Evolutionary conservation across 495 filamentous ascomycete species (phyloP).

Genomic region (Lindgomyces ingoldianus): DNA sequence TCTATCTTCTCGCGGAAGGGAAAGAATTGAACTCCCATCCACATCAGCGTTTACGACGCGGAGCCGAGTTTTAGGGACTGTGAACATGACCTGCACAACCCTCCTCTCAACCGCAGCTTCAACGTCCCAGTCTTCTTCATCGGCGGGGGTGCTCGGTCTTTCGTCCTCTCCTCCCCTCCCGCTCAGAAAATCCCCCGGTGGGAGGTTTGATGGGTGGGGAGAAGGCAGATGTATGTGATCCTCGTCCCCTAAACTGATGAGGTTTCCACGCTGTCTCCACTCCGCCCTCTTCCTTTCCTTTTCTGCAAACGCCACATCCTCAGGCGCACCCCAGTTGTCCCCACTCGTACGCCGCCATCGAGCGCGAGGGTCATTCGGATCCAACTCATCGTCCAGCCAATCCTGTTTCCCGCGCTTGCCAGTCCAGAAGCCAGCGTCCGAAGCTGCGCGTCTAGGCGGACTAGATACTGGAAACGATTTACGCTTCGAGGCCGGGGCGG

Average conservation of each 20-base stretch:
- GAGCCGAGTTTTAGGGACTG: slow-evolving; percentile 79
- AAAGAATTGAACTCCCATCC: slow-evolving; percentile 50
- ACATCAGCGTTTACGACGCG: slow-evolving; percentile 76
- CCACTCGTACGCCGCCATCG: slow-evolving; percentile 32
- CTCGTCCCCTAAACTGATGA: slow-evolving; percentile 34
- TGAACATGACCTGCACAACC: slow-evolving; percentile 91
- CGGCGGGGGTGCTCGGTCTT: slow-evolving; percentile 22
- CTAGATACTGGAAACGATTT: slow-evolving; percentile 12
- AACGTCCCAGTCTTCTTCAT: slow-evolving; percentile 84
- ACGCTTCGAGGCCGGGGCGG: slow-evolving; percentile 34
- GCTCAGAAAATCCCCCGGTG: no score
- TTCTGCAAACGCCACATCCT: slow-evolving; percentile 30
- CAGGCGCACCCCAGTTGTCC: slow-evolving; percentile 39
- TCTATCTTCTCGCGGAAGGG: slow-evolving; percentile 4
- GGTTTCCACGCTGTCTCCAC: slow-evolving; percentile 24
- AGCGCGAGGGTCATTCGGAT: slow-evolving; percentile 21
- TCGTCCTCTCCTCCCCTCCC: slow-evolving; percentile 13
- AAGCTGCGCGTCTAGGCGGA: slow-evolving; percentile 56
- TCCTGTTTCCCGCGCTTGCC: slow-evolving; percentile 53
- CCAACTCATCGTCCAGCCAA: slow-evolving; percentile 39
- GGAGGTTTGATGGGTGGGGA: slow-evolving; percentile 15
- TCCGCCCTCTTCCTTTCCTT: slow-evolving; percentile 12
- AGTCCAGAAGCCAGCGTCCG: slow-evolving; percentile 62
- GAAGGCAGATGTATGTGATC: slow-evolving; percentile 8
- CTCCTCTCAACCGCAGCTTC: slow-evolving; percentile 77